Conservation (phyloP, 139 green algal species). For the Chlorella sp. region DNA sequence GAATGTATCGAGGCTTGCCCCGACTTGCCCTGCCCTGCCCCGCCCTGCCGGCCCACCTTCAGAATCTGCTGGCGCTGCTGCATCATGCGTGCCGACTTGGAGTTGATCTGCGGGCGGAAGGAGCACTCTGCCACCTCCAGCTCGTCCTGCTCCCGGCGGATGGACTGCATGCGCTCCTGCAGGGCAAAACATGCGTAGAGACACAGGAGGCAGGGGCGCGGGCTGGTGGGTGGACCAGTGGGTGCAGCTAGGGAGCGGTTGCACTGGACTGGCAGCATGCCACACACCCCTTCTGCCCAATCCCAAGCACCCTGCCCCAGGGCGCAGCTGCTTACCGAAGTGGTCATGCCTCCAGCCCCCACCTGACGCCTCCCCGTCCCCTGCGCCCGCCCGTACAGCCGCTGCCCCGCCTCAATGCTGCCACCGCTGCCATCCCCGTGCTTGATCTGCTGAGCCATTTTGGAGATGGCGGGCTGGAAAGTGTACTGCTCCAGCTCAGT, state of each 20-base stretch:
- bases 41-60: constrained; percentile 24
- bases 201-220: background rate
- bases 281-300: background rate
- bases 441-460: constrained; percentile 41
- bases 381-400: constrained; percentile 28
- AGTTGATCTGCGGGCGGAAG: constrained; percentile 35
- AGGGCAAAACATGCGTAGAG: background rate
- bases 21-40: background rate
- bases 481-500: constrained; percentile 67
- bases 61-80: constrained; percentile 60
- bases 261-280: background rate
- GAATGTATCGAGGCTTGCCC: background rate
- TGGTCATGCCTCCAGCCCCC: background rate
- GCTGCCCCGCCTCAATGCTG: constrained; percentile 4
- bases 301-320: background rate
- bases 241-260: background rate
- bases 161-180: constrained; percentile 35
- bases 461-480: constrained; percentile 73
- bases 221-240: background rate
- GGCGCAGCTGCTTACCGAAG: constrained; percentile 9
- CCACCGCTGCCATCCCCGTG: background rate
- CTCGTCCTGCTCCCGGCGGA: constrained; percentile 46
- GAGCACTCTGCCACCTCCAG: constrained; percentile 71
- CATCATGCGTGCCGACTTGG: constrained; percentile 34
- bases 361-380: constrained; percentile 30